Conservation (phyloP, 352 stramenopile genomes). For the Pythium pyrilobum region DNA sequence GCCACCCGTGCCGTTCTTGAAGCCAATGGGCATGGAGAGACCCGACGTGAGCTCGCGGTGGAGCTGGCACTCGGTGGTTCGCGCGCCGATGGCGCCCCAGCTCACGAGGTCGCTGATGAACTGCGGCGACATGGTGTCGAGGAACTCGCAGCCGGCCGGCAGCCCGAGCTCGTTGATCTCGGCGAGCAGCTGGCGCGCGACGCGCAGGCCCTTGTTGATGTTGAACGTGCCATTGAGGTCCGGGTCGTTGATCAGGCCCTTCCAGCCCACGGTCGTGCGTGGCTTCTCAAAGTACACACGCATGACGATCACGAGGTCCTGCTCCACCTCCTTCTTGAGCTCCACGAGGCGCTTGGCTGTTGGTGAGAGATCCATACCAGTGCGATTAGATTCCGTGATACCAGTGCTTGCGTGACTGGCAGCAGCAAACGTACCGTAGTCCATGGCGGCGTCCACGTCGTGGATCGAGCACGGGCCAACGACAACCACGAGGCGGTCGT, state of each 20-base stretch:
- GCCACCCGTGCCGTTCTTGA: constrained; percentile 89
- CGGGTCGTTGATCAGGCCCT: constrained; percentile 89
- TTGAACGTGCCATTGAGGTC: constrained; percentile 88
- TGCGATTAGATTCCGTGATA: not conserved
- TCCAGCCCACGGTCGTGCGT: constrained; percentile 87
- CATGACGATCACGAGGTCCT: constrained; percentile 88
- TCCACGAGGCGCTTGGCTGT: constrained; percentile 58
- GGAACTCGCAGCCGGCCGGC: constrained; percentile 81
- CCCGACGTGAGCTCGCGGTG: constrained; percentile 87
- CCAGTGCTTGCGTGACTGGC: too few species aligned
- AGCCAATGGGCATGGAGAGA: constrained; percentile 88
- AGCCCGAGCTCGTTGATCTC: constrained; percentile 86
- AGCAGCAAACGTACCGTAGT: constrained; percentile 70
- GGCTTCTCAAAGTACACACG: constrained; percentile 91
- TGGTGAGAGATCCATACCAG: not conserved
- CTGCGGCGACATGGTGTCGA: constrained; percentile 89
- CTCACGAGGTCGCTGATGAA: constrained; percentile 88
- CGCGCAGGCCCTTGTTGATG: constrained; percentile 88
- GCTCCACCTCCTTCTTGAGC: constrained; percentile 65
- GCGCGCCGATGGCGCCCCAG: constrained; percentile 88
- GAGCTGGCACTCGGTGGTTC: constrained; percentile 87
- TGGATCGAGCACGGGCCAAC: constrained; percentile 89
- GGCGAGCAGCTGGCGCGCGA: constrained; percentile 76
- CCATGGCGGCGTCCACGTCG: constrained; percentile 79
- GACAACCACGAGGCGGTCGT: constrained; percentile 80